These are phyloP conservation scores for Sonneratia caseolaris DNA, from an alignment of 345 rosid species.

Conservation along the genomic window DNA sequence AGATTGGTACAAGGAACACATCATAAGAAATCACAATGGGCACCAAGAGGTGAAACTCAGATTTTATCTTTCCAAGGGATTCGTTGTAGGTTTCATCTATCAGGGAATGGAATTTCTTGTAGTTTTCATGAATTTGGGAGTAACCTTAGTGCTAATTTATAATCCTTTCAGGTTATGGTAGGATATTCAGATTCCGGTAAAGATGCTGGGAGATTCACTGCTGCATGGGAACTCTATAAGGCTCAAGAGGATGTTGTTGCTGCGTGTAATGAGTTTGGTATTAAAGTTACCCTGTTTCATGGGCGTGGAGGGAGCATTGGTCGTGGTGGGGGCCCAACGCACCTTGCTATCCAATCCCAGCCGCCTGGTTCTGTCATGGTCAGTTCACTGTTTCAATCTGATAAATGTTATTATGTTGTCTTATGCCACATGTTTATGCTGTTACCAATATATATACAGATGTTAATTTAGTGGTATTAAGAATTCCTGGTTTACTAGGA, in stretches of 20 bases:
- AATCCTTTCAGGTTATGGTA: slow-evolving; percentile 72
- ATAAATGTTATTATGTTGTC: background rate
- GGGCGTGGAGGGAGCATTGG: slow-evolving; percentile 99
- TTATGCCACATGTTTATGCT: background rate
- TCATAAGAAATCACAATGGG: slow-evolving; percentile 67
- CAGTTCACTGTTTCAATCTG: slow-evolving; percentile 17
- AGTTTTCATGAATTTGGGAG: background rate
- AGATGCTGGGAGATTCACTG: slow-evolving; percentile 98
- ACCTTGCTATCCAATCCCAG: slow-evolving; percentile 95
- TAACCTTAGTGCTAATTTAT: background rate
- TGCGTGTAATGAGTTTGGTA: slow-evolving; percentile 79
- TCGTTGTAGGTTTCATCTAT: background rate
- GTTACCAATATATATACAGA: too few relatives aligned
- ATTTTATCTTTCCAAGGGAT: background rate
- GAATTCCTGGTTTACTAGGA: too few relatives aligned
- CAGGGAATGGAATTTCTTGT: background rate
- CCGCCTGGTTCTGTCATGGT: slow-evolving; percentile 99
- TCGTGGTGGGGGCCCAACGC: slow-evolving; percentile 97
- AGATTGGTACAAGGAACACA: slow-evolving; percentile 85
- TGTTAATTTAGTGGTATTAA: too few relatives aligned
- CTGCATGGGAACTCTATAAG: slow-evolving; percentile 98
- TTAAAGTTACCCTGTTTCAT: slow-evolving; percentile 87
- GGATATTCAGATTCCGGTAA: slow-evolving; percentile 98
- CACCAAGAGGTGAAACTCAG: slow-evolving; percentile 63
- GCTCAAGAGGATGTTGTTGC: slow-evolving; percentile 98